These are phyloP conservation scores for Wickerhamomyces bovis DNA, from an alignment of 805 yeast genomes.

Conservation along the genomic window DNA sequence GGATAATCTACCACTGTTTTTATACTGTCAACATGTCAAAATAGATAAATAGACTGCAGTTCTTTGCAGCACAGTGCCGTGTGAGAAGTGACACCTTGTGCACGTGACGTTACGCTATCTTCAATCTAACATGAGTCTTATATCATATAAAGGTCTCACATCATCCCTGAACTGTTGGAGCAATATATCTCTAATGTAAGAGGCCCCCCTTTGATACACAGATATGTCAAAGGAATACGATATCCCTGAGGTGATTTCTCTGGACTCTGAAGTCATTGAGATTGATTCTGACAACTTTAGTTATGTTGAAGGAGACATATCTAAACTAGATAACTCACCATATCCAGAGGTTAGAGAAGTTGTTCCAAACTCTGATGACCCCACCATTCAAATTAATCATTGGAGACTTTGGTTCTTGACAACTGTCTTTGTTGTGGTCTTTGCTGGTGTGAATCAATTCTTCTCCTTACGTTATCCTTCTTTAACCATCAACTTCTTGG, in stretches of 20 bases:
- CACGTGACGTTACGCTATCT: neutral
- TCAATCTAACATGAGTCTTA: no score
- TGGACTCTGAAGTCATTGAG: neutral
- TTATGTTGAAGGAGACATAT: slow-evolving; percentile 18
- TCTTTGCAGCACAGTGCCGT: no score
- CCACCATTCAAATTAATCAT: slow-evolving; percentile 41
- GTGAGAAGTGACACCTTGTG: no score
- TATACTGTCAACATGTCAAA: no score
- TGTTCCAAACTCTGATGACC: slow-evolving; percentile 48
- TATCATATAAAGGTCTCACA: neutral
- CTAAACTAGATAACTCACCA: slow-evolving; percentile 38
- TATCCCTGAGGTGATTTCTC: neutral
- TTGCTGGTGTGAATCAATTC: slow-evolving; percentile 52
- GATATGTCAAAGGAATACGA: neutral
- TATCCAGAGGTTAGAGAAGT: slow-evolving; percentile 63
- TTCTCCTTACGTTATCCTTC: slow-evolving; percentile 49
- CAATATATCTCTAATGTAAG: no score
- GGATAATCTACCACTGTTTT: no score
- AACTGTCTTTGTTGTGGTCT: slow-evolving; percentile 43
- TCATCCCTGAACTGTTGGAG: neutral
- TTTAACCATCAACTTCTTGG: slow-evolving; percentile 41
- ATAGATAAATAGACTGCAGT: no score
- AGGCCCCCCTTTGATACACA: no score
- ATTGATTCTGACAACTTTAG: slow-evolving; percentile 8
- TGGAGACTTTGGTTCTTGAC: slow-evolving; percentile 51